A percentile compares a stretch with the other conserved stretches of the same genome.
These are phyloP conservation scores for Kwoniella newhampshirensis DNA, from an alignment of 768 basidiomycete species.

Conservation along the genomic window DNA sequence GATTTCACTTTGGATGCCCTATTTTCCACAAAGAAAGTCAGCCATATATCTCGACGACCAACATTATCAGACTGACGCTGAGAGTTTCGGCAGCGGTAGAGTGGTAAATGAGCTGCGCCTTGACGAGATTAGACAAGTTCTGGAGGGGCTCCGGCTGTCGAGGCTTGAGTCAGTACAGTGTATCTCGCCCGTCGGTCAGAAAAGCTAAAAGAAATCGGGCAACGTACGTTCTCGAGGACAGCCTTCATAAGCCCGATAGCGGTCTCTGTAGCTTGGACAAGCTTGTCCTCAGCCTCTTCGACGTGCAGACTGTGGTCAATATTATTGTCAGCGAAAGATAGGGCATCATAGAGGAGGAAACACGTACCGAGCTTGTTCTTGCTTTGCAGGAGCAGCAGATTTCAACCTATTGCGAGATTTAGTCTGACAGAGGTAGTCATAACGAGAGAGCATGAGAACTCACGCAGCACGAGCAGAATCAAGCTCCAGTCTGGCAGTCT, in stretches of 20 bases:
- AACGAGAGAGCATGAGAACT: constrained; percentile 27
- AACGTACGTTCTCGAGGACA: constrained; percentile 90
- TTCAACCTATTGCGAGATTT: constrained; percentile 63
- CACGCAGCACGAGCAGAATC: constrained; percentile 65
- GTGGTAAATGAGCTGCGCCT: constrained; percentile 66
- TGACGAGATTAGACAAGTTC: constrained; percentile 86
- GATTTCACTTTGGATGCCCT: constrained; percentile 78
- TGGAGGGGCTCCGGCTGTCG: constrained; percentile 88
- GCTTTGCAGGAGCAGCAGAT: constrained; percentile 68
- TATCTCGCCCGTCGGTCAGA: no score
- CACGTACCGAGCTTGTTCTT: constrained; percentile 75
- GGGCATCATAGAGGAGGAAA: neutral
- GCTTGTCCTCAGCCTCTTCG: constrained; percentile 68
- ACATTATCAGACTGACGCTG: constrained; percentile 54
- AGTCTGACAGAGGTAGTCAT: no score
- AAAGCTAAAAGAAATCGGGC: no score
- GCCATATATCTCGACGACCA: neutral
- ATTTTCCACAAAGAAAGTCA: neutral
- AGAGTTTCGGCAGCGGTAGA: constrained; percentile 55
- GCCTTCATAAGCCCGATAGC: constrained; percentile 96
- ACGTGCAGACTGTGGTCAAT: constrained; percentile 64
- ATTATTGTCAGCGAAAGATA: no score
- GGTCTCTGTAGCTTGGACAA: constrained; percentile 96
- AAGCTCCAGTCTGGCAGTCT: constrained; percentile 69
- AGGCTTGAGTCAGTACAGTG: neutral